Base-by-base conservation (phyloP, 2,329 filamentous ascomycete species). In the Diaporthe eres region DNA sequence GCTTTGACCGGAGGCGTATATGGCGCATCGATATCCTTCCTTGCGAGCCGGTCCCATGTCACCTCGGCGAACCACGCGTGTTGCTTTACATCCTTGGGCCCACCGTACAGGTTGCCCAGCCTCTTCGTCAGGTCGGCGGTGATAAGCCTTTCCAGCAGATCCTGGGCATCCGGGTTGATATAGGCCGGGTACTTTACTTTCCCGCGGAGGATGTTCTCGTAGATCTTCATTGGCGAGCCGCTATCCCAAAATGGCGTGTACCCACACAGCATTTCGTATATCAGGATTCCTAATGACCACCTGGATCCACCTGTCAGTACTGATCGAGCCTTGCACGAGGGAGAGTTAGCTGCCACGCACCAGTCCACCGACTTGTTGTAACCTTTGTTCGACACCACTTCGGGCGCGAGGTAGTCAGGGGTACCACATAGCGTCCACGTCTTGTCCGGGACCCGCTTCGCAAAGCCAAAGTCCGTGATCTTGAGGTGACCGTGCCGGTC, bases 291-390 rank as follows among this genome's bases (percentile, higher is more conserved):
- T 75, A 99, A 90, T 72, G 96, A 98, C 97, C 97, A 99, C 96
- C 96, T 98, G 79, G 19, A 68, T 77, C 75, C 76, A 70, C 13
- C 25, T 77, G 75, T 77, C 60, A 75, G 61, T 47, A 67, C 28
- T 34, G 42, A 44, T 49, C 25, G 19, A n/a, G 22, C n/a, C 4
- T 15, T n/a, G 6, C 7, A 53, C 4, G 22, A 39, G 71, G 10
- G 19, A 37, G 37, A 19, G 42, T 25, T 12, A n/a, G 77, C 79
- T 63, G 77, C 79, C 60, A 86, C 94, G 87, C 87, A 98, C 97
- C 97, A 99, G 84, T 99, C 97, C 25, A 99, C 97, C 55, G 96
- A 98, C 85, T 98, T 99, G 88, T 99, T 99, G 88, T 99, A 99
- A 72, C 97, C 97, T 86, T 98, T 98, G 84, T 96, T 98, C 76